Conservation (phyloP, 441 rosid species). For the Hura crepitans region DNA sequence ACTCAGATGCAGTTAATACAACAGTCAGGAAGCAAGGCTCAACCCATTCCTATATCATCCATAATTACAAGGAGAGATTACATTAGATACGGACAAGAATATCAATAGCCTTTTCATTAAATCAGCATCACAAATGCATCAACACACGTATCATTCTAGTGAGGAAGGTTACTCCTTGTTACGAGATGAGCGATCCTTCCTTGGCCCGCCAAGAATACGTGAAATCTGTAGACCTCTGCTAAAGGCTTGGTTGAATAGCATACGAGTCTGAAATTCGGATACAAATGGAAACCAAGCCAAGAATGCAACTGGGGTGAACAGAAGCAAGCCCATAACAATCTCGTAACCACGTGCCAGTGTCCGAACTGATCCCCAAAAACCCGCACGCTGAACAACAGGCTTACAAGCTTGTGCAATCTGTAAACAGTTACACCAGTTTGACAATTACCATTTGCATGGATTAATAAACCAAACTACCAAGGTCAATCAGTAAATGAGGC, state of each 20-base stretch:
- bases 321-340: conserved; percentile 82
- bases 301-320: conserved; percentile 96
- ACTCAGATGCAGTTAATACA: too few species aligned
- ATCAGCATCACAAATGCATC: neutral
- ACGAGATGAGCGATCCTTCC: conserved; percentile 73
- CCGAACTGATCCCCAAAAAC: conserved; percentile 87
- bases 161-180: conserved; percentile 53
- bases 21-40: too few species aligned
- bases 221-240: conserved; percentile 99
- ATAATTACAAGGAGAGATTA: conserved; percentile 19
- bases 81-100: conserved; percentile 14
- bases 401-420: conserved; percentile 94
- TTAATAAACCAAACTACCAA: too few species aligned
- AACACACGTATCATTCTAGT: neutral
- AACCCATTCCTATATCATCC: neutral
- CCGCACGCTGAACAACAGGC: conserved; percentile 60
- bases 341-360: conserved; percentile 96
- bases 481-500: too few species aligned
- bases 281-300: conserved; percentile 99
- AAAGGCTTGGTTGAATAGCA: conserved; percentile 99
- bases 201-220: conserved; percentile 92
- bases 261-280: conserved; percentile 97
- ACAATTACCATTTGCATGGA: too few species aligned
- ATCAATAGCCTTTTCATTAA: neutral
- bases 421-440: neutral